Percentiles rank a stretch among this genome's conserved stretches.
Evolutionary conservation across 2,329 filamentous ascomycete genomes (phyloP).

Genomic region (Aspergillus viridinutans): DNA sequence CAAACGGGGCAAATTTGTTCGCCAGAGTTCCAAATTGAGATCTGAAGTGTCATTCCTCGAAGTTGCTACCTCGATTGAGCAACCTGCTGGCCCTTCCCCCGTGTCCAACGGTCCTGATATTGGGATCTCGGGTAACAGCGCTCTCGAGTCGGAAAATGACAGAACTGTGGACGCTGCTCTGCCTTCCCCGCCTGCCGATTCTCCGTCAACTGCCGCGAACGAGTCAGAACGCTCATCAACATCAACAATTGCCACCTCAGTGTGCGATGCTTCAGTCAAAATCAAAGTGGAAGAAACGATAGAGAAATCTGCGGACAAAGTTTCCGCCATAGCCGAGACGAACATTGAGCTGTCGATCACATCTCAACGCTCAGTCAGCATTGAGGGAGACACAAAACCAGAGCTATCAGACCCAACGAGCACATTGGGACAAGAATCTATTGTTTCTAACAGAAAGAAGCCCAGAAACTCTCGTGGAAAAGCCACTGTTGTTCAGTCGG

Average conservation of each 20-base stretch:
- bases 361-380: slow-evolving; percentile 12
- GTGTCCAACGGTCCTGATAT: slow-evolving; percentile 6
- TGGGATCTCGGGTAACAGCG: neutral
- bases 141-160: slow-evolving; percentile 3
- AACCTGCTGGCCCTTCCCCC: slow-evolving; percentile 7
- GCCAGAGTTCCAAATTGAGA: slow-evolving; percentile 32
- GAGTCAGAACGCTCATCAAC: slow-evolving; percentile 31
- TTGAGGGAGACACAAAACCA: slow-evolving; percentile 20
- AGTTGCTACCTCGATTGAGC: slow-evolving; percentile 20
- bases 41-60: slow-evolving; percentile 35
- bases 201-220: slow-evolving; percentile 24
- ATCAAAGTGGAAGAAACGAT: slow-evolving; percentile 17
- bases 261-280: slow-evolving; percentile 21
- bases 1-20: slow-evolving; percentile 32
- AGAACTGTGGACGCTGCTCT: slow-evolving; percentile 8
- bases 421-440: slow-evolving; percentile 23
- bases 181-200: slow-evolving; percentile 17
- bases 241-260: slow-evolving; percentile 37
- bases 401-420: slow-evolving; percentile 25
- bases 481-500: slow-evolving; percentile 31
- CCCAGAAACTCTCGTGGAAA: slow-evolving; percentile 19
- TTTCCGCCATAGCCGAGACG: slow-evolving; percentile 5
- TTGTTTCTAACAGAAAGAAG: slow-evolving; percentile 16
- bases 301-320: slow-evolving; percentile 8
- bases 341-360: slow-evolving; percentile 9